These are phyloP conservation scores for Acanthamoeba culbertsoni DNA, from an alignment of 208 protist species.

Conservation along the genomic window DNA sequence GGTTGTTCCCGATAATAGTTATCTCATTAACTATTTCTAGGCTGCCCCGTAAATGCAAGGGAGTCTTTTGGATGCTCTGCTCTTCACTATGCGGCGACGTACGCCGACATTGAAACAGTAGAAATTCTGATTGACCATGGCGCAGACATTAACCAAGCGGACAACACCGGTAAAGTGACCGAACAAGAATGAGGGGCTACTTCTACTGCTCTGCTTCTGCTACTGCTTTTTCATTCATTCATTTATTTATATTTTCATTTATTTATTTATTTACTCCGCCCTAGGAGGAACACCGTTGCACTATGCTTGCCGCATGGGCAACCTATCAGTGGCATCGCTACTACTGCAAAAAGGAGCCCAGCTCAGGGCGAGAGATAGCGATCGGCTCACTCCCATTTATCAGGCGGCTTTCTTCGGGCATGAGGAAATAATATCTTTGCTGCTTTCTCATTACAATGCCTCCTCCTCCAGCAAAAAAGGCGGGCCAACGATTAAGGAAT, in stretches of 20 bases:
- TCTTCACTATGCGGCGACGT: conserved; percentile 28
- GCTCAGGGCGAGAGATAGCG: neutral
- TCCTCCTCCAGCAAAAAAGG: neutral
- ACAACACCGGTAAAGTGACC: conserved; percentile 42
- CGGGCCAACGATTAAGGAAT: neutral
- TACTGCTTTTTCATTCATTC: neutral
- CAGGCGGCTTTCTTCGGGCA: conserved; percentile 38
- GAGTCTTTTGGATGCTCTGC: conserved; percentile 22
- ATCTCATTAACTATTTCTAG: neutral
- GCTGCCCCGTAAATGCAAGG: neutral
- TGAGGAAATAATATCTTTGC: neutral
- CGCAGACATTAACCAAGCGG: neutral
- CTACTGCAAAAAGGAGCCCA: neutral
- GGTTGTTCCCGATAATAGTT: neutral
- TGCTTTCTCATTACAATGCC: neutral
- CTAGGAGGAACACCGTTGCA: conserved; percentile 13
- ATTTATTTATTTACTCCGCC: neutral
- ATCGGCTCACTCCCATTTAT: conserved; percentile 13
- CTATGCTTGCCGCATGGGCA: neutral
- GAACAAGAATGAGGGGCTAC: too few species aligned
- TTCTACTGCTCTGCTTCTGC: too few species aligned
- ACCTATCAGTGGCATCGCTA: neutral
- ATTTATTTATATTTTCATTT: neutral
- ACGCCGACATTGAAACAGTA: neutral
- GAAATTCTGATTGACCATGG: neutral